phyloP scores from a whole-genome alignment of 129 eudicot species.

The Helianthus annuus region HanXRQr2.0-SUNRISE NC_035445.2:107527273-107527772 shows the following conservation, averaged over 20 bases:
- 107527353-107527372: constrained; percentile 46
- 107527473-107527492: constrained; percentile 5
- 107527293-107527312: not conserved
- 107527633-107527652: too few species aligned
- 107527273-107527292: constrained; percentile 67
- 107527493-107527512: constrained; percentile 13
- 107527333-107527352: not conserved
- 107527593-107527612: too few species aligned
- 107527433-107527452: constrained; percentile 57
- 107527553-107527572: constrained; percentile 66
- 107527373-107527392: constrained; percentile 97
- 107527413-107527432: constrained; percentile 93
- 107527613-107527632: too few species aligned
- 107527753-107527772: too few species aligned
- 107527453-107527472: not conserved
- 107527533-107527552: constrained; percentile 85
- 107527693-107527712: too few species aligned
- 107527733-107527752: too few species aligned
- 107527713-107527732: too few species aligned
- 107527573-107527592: too few species aligned
- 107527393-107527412: constrained; percentile 88
- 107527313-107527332: not conserved
- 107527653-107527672: too few species aligned
- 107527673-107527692: too few species aligned
- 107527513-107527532: constrained; percentile 73